Base-by-base conservation (phyloP, 2,329 filamentous ascomycete species). In the Phialemoniopsis sp. region DNA sequence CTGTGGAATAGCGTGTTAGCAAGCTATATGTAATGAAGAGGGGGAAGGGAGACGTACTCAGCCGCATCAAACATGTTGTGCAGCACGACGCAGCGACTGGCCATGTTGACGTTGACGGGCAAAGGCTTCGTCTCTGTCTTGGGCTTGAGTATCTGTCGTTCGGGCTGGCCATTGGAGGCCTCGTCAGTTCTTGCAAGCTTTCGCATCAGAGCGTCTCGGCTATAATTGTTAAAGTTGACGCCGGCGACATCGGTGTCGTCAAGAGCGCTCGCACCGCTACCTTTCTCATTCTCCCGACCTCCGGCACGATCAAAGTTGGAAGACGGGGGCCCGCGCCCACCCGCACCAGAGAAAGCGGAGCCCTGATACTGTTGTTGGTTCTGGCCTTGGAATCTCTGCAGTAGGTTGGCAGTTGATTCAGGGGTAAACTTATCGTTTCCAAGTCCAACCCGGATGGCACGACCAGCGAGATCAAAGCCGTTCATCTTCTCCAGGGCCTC, bases 361-460 rank as follows among this genome's bases (percentile, higher is more conserved):
- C 89, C 89, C 71, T 95, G 89, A 63, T 83, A 93, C 62, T 79
- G 78, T 66, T 71, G 69, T 66, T 76, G 76, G 66, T 80, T 82
- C 65, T 87, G 84, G 60, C 86, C 85, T 64, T 89, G 86, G 73
- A 95, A 94, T 68, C 89, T 89, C 72, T 94, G 89, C 59, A 95
- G 73, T 61, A 95, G 80, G 68, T 88, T 90, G 63, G 89, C 86
- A 66, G 89, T 95, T 67, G 89, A 93, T 71, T 97, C 93, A 58
- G 90, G 87, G 67, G 90, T 97, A 70, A 97, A 97, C 80, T 97
- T 97, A 87, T 98, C 93, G 73, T 96, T 98, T 68, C 93, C 93
- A 72, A 98, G 88, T 66, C 93, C 93, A 65, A 98, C 94, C 61
- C 93, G 89, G 63, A 98, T 97, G 48, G 90, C 89, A 62, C 93